A percentile compares a stretch with the other conserved stretches of the same genome.
Conservation (phyloP, 257 asterid species). For the Capsicum rhomboideum region DNA sequence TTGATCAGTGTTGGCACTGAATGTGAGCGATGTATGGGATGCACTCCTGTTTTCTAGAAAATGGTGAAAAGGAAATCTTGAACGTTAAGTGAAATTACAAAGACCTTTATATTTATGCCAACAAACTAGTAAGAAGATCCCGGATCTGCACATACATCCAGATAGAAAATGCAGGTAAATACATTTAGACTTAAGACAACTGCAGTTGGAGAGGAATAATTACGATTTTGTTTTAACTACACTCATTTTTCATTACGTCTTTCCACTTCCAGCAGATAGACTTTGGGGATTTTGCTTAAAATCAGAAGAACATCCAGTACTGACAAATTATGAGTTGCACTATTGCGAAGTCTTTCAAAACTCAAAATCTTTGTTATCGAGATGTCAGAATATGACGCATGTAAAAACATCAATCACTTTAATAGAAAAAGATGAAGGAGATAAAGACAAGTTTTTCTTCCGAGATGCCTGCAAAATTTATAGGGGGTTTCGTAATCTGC, state of each 20-base stretch:
- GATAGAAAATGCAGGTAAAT: not conserved
- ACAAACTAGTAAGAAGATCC: not conserved
- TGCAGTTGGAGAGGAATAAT: not conserved
- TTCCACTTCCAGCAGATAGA: not conserved
- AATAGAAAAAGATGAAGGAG: not conserved
- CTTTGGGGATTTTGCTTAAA: not conserved
- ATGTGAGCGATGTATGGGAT: conserved; percentile 69
- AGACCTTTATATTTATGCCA: not conserved
- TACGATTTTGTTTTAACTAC: not conserved
- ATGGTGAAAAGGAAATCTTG: not conserved
- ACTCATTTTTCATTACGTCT: not conserved
- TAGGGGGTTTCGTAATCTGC: not conserved
- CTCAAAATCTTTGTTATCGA: not conserved
- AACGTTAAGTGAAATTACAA: not conserved
- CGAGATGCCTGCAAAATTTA: not conserved
- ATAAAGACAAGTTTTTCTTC: not conserved
- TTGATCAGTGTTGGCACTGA: conserved; percentile 66
- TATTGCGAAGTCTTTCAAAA: not conserved
- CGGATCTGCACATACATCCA: not conserved
- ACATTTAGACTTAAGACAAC: not conserved
- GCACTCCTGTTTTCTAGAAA: conserved; percentile 47
- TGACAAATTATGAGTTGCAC: not conserved
- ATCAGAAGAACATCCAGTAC: not conserved
- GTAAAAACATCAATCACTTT: not conserved
- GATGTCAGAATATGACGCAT: not conserved